A percentile compares a stretch with the other conserved stretches of the same genome.
Evolutionary conservation across 371 early-diverging fungal genomes (phyloP).

Genomic region (Fennellomyces sp.): DNA sequence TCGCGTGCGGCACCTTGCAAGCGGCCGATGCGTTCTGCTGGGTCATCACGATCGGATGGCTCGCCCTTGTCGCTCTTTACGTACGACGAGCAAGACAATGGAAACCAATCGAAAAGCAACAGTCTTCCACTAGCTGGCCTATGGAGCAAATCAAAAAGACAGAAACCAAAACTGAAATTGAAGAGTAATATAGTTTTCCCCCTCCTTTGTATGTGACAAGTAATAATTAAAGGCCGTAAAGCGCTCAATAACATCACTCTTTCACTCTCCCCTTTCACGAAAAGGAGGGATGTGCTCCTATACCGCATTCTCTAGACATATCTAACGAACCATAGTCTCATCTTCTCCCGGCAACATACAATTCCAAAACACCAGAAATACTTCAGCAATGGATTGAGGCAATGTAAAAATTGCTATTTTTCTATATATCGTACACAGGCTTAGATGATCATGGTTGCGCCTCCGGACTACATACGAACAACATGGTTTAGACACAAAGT

Average conservation of each 20-base stretch:
- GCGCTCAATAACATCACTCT: no score
- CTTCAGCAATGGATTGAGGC: no score
- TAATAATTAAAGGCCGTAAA: no score
- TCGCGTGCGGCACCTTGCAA: constrained; percentile 31
- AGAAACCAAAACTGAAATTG: constrained; percentile 4
- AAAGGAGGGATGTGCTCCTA: no score
- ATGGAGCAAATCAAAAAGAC: constrained; percentile 1
- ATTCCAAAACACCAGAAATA: no score
- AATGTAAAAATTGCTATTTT: no score
- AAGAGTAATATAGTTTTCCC: not conserved
- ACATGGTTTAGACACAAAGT: no score
- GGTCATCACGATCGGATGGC: constrained; percentile 37
- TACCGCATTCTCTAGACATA: no score
- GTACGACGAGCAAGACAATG: constrained; percentile 8
- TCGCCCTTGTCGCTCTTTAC: constrained; percentile 16
- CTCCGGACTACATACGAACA: constrained; percentile 49
- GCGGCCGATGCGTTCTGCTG: constrained; percentile 36
- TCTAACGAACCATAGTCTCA: no score
- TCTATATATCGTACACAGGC: no score
- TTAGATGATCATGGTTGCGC: constrained; percentile 34
- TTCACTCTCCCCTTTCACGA: no score
- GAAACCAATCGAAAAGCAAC: not conserved
- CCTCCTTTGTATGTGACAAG: not conserved
- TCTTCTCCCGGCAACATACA: no score
- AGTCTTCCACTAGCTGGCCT: not conserved